Conservation (phyloP, 2,329 filamentous ascomycete species). For the Talaromyces amestolkiae region DNA sequence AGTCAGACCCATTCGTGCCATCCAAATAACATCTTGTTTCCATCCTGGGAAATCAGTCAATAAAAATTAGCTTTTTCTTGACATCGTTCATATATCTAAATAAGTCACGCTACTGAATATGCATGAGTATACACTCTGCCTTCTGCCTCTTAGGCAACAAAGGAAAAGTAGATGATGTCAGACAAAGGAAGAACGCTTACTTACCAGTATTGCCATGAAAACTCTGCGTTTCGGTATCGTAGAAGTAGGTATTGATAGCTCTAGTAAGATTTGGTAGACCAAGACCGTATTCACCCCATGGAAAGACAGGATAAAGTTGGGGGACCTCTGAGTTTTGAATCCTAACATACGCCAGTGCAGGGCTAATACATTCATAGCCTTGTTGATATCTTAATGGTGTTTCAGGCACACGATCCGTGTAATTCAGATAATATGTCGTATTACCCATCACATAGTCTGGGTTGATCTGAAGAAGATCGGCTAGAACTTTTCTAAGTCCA, state of each 20-base stretch:
- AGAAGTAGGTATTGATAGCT: conserved; percentile 3
- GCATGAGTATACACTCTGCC: too few relatives aligned
- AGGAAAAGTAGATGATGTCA: background rate
- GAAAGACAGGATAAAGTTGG: background rate
- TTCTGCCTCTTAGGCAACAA: background rate
- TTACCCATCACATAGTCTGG: background rate
- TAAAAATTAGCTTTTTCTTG: background rate
- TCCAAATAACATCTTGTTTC: conserved; percentile 5
- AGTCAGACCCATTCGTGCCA: conserved; percentile 1
- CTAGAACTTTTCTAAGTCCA: background rate
- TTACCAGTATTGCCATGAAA: background rate
- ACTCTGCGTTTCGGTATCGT: background rate
- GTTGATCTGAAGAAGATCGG: background rate
- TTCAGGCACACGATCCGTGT: background rate
- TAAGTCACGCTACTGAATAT: background rate
- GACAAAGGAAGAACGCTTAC: background rate
- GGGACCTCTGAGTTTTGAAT: background rate
- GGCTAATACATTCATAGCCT: background rate
- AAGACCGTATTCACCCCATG: conserved; percentile 12
- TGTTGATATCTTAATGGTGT: background rate
- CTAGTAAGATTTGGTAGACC: background rate
- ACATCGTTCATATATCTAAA: background rate
- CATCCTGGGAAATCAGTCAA: background rate
- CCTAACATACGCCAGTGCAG: background rate
- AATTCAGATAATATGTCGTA: conserved; percentile 2